Evolutionary conservation across 495 filamentous ascomycete species (phyloP), one percentile per base, ranked within the genome.

Genomic region (Neurospora sp.): DNA sequence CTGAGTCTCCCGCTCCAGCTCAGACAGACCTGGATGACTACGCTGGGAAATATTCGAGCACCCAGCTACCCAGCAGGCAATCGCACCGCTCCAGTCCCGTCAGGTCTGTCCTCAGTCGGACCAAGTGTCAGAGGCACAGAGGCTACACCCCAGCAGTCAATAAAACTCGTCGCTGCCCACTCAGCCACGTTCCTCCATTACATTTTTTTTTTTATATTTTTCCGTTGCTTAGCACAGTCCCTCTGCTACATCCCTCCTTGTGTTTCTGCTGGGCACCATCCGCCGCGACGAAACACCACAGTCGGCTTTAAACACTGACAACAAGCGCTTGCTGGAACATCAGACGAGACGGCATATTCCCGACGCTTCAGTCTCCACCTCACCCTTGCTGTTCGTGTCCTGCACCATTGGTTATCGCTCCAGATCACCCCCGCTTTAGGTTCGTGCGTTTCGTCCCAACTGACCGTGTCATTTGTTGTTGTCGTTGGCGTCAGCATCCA

Each of bases 111-210:
- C 14, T 16, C 12, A 18, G 22, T 37, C 14, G 27, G 27, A 35
- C 53, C 22, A 66, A 66, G 53, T 66, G 53, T 66, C 53, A 74
- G 48, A 76, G 42, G 53, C 69, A 70, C 75, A 71, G 59, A 66
- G 53, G 22, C 22, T 18, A 61, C 53, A 69, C 75, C 79, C 79
- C 78, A 77, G 78, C 79, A 77, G 74, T 78, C 75, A 81, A 81
- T 80, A 81, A 80, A 80, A 79, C 78, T 80, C 77, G 79, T 78
- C 77, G 75, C 78, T 76, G 75, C 77, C 78, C 75, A 70, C 73
- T 73, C 77, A 74, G 74, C 75, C 76, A 77, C 78, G 73, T 76
- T 80, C 53, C 53, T 18, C 53, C 12, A 66, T 80, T 74, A 76
- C 46, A 71, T 5, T 37, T 37, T 37, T 35, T 37, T 37, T 35